phyloP scores from a whole-genome alignment of 768 basidiomycete genomes.

The Cystobasidium tubakii region DNA sequence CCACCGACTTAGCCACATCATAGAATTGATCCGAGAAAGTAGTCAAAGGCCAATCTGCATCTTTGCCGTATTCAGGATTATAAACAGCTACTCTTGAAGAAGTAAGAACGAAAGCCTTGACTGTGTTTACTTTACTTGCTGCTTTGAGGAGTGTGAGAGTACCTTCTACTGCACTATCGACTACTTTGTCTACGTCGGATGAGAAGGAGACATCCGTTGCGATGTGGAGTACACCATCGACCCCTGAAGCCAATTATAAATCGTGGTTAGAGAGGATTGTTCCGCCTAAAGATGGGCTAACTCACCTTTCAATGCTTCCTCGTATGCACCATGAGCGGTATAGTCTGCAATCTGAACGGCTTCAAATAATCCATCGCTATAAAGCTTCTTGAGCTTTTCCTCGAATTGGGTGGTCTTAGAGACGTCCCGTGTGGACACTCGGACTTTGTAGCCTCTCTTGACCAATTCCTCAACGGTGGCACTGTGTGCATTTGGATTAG shows the following conservation, averaged over 20 bases:
- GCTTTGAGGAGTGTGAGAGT: conserved; percentile 20
- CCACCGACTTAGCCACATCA: neutral
- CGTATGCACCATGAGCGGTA: neutral
- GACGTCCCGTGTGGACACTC: neutral
- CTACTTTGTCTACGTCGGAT: conserved; percentile 9
- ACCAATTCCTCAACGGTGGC: conserved; percentile 1
- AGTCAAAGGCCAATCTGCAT: conserved; percentile 3
- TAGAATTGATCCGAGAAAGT: conserved; percentile 4
- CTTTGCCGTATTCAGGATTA: conserved; percentile 7
- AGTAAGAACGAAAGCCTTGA: conserved; percentile 31
- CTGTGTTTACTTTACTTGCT: neutral
- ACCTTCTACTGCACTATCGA: neutral
- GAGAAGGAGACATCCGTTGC: conserved; percentile 23
- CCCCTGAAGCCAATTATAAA: neutral
- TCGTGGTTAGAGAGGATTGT: neutral
- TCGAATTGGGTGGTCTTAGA: neutral
- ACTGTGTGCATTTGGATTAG: neutral
- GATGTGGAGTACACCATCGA: neutral
- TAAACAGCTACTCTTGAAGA: conserved; percentile 1
- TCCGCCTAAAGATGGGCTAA: neutral
- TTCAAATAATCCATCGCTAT: conserved; percentile 2
- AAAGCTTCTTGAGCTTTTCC: conserved; percentile 3
- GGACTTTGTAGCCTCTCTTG: conserved; percentile 14
- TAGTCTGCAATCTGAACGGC: conserved; percentile 2
- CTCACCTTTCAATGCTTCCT: neutral